Evolutionary conservation across 1,284 basidiomycete genomes (phyloP).

Genomic region (Wolfiporia cocos): DNA sequence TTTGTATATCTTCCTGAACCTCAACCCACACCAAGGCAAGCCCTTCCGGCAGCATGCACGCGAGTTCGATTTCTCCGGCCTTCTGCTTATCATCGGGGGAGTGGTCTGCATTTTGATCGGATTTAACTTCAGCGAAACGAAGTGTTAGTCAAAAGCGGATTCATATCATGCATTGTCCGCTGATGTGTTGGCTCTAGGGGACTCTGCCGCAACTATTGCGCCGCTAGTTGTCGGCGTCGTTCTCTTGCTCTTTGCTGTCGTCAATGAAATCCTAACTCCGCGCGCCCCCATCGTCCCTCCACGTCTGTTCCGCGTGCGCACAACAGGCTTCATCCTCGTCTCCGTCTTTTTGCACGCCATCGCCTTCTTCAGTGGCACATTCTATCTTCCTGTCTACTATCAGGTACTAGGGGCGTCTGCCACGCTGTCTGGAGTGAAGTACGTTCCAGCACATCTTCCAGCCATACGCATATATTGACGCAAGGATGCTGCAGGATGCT

Average conservation of each 20-base stretch:
- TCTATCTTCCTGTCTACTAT: constrained; percentile 74
- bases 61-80: constrained; percentile 77
- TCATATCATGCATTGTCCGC: background rate
- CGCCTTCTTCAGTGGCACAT: constrained; percentile 60
- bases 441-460: constrained; percentile 19
- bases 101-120: constrained; percentile 78
- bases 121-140: constrained; percentile 70
- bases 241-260: constrained; percentile 46
- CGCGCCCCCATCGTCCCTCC: constrained; percentile 79
- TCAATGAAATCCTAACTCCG: constrained; percentile 68
- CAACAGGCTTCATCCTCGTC: constrained; percentile 61
- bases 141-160: constrained; percentile 38
- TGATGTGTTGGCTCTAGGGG: constrained; percentile 21
- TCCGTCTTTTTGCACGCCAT: constrained; percentile 62
- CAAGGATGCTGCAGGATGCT: constrained; percentile 70
- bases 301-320: constrained; percentile 73
- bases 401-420: constrained; percentile 76
- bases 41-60: constrained; percentile 50
- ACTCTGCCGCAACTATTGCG: constrained; percentile 53
- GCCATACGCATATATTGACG: too few species aligned
- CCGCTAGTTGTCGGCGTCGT: constrained; percentile 66
- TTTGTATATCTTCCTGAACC: constrained; percentile 77
- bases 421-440: constrained; percentile 69
- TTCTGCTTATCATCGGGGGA: constrained; percentile 64
- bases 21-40: constrained; percentile 66